These are phyloP conservation scores for Cylindrodendrum hubeiense DNA, from an alignment of 2,329 filamentous ascomycete genomes.

Conservation along the genomic window DNA sequence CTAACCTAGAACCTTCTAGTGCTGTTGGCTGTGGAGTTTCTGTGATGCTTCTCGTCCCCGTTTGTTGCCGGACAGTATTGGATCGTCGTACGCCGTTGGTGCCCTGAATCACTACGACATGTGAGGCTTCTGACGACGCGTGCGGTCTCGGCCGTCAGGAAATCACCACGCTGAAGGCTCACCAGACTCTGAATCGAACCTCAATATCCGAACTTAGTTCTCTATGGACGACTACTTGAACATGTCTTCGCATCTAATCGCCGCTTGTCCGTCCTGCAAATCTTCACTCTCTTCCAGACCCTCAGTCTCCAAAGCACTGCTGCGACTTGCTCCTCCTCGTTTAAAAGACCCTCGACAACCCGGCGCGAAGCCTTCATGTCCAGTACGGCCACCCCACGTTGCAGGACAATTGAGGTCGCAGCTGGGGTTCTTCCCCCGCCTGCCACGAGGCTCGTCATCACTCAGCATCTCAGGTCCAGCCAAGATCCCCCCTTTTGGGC, in stretches of 20 bases:
- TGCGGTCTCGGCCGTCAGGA: not conserved
- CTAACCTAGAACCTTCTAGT: not conserved
- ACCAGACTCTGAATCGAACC: not conserved
- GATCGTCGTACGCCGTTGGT: not conserved
- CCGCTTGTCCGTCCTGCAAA: not conserved
- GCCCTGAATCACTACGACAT: not conserved
- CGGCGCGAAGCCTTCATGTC: constrained; percentile 39
- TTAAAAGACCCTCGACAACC: not conserved
- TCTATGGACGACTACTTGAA: not conserved
- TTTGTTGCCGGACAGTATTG: not conserved
- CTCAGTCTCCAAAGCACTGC: not conserved
- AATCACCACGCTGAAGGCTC: not conserved
- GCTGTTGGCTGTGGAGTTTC: not conserved
- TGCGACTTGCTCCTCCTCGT: not conserved
- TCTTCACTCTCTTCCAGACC: not conserved
- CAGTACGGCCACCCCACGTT: constrained; percentile 22
- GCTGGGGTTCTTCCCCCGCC: constrained; percentile 55
- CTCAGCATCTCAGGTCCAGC: constrained; percentile 54
- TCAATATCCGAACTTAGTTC: not conserved
- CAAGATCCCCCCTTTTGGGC: constrained; percentile 55
- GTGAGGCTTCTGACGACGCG: not conserved
- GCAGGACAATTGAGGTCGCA: constrained; percentile 45
- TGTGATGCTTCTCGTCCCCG: not conserved
- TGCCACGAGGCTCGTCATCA: constrained; percentile 60
- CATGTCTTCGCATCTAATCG: not conserved